Base-by-base conservation (phyloP, 768 basidiomycete species). In the Kwoniella europaea region DNA sequence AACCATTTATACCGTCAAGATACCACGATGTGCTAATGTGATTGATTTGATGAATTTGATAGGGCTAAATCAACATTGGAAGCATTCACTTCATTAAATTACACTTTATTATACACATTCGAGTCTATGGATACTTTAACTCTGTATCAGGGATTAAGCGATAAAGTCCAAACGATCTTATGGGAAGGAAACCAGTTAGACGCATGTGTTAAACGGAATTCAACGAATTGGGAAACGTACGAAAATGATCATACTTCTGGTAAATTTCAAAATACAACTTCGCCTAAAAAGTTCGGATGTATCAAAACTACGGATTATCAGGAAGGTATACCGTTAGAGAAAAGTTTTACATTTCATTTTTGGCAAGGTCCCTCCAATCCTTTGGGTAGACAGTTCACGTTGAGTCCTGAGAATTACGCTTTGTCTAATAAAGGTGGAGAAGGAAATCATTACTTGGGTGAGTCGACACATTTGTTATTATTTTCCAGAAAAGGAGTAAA, bases 311-410 rank as follows among this genome's bases (percentile, higher is more conserved):
- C 57, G 35, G 77, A 71, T 10, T 74, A 65, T 43, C 68, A 74
- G 43, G 69, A 74, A 7, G 77, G 77, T 1, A 71, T 78, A 2
- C 77, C 77, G 10, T 20, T 76, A 5, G 71, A 70, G 61, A 78
- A 78, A 59, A 70, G 65, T 42, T 76, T 75, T 43, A 61, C 66
- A 3, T 76, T 76, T 53, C 77, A 78, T 65, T 78, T 76, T 59
- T 78, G 77, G 77, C 59, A 35, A 15, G 60, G 68, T n/a, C 55
- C 72, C 5, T 43, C 27, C 18, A 68, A 71, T 43, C 75, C 73
- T 5, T 56, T 75, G 3, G 77, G 77, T 0, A 27, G 64, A 4
- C 35, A 63, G 9, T 78, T 73, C 66, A 78, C 75, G 6, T 29
- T 78, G 18, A 57, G 68, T 7, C 77, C 77, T 15, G 77, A 78